Evolutionary conservation across 1,139 yeast genomes (phyloP).

Genomic region (Hansenula lynferdii): DNA sequence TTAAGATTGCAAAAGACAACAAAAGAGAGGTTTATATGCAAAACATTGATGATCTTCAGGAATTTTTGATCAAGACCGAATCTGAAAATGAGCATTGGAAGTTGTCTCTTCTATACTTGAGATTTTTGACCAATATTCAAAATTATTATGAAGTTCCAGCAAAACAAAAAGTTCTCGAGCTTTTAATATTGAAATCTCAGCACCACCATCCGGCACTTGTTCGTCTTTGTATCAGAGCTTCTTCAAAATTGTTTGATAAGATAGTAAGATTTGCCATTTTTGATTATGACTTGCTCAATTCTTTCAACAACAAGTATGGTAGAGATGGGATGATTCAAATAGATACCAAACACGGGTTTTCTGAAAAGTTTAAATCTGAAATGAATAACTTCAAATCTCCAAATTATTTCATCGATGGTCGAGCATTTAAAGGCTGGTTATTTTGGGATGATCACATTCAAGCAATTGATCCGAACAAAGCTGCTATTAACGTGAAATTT

Average conservation of each 20-base stretch:
- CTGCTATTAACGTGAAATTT: conserved; percentile 15
- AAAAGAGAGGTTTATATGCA: conserved; percentile 43
- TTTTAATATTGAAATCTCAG: conserved; percentile 51
- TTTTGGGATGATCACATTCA: conserved; percentile 65
- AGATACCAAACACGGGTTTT: conserved; percentile 36
- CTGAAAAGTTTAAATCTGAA: conserved; percentile 44
- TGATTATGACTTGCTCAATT: conserved; percentile 45
- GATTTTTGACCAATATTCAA: conserved; percentile 51
- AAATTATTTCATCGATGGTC: conserved; percentile 51
- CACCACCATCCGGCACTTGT: conserved; percentile 72
- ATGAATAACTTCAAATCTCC: conserved; percentile 47
- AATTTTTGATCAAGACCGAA: conserved; percentile 36
- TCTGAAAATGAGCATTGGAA: conserved; percentile 62
- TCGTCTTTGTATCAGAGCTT: conserved; percentile 57
- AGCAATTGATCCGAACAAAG: conserved; percentile 34
- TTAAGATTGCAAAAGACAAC: conserved; percentile 52
- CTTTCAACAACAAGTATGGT: conserved; percentile 37
- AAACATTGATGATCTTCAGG: conserved; percentile 39
- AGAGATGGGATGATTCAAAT: conserved; percentile 37
- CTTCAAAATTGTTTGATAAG: conserved; percentile 52
- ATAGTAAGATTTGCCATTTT: conserved; percentile 48
- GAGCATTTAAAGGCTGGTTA: conserved; percentile 63
- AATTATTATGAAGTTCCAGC: conserved; percentile 48
- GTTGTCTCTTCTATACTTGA: conserved; percentile 48
- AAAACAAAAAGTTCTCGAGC: conserved; percentile 37